Conservation (phyloP, 2,329 filamentous ascomycete genomes). For the Leptodontidium sp. region DNA sequence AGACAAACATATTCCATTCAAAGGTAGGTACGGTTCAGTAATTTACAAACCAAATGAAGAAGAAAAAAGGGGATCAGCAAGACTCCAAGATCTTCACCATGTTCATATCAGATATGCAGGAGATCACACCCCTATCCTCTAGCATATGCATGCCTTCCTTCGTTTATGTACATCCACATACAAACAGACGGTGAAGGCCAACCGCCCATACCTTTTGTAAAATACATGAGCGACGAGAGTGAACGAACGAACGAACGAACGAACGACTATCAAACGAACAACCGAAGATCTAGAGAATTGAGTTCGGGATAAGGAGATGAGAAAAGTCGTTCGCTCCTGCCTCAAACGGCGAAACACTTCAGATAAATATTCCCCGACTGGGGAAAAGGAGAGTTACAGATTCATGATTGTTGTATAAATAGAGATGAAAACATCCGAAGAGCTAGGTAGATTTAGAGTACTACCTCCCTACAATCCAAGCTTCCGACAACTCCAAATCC, state of each 20-base stretch:
- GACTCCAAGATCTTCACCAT: constrained; percentile 12
- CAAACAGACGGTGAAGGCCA: constrained; percentile 11
- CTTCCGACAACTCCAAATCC: neutral
- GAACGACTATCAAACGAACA: neutral
- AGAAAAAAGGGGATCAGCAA: constrained; percentile 5
- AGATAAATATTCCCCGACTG: neutral
- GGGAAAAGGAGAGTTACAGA: neutral
- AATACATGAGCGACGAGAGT: neutral
- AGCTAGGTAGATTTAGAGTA: neutral
- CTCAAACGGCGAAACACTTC: constrained; percentile 5
- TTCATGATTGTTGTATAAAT: neutral
- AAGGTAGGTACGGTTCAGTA: no score
- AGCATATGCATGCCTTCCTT: neutral
- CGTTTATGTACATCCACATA: neutral
- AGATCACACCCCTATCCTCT: constrained; percentile 8
- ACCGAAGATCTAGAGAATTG: constrained; percentile 1
- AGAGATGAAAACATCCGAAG: neutral
- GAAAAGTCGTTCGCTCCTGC: no score
- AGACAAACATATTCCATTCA: neutral
- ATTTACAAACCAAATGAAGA: neutral
- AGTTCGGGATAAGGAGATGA: neutral
- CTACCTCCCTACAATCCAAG: neutral
- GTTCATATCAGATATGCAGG: constrained; percentile 5
- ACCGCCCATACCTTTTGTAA: neutral
- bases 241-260: neutral